Percentiles rank a stretch among this genome's conserved stretches.
Evolutionary conservation across 805 yeast genomes (phyloP).

Genomic region (Saccharomycopsis babjevae): DNA sequence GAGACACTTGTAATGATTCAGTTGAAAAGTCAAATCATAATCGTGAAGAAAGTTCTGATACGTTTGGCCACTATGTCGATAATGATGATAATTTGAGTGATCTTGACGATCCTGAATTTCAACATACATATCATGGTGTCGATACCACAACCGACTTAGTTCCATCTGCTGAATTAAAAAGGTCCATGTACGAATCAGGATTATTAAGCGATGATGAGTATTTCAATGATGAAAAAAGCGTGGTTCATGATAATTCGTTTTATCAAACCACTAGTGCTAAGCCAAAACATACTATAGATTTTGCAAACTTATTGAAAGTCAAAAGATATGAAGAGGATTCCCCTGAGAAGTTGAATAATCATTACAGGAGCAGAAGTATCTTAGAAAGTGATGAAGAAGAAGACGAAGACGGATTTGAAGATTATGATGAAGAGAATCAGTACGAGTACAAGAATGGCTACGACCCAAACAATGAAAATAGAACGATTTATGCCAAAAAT

Average conservation of each 20-base stretch:
- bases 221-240: conserved; percentile 6
- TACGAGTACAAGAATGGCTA: neutral
- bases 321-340: neutral
- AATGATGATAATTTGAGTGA: conserved; percentile 2
- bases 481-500: neutral
- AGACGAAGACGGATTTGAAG: neutral
- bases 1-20: conserved; percentile 5
- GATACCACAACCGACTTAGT: conserved; percentile 1
- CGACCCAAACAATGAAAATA: neutral
- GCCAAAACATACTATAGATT: neutral
- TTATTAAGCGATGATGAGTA: conserved; percentile 11
- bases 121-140: neutral
- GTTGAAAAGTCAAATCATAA: neutral
- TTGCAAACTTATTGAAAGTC: conserved; percentile 1
- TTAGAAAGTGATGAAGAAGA: conserved; percentile 3
- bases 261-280: neutral
- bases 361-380: neutral
- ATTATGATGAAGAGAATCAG: neutral
- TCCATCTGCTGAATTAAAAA: conserved; percentile 10
- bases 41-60: neutral
- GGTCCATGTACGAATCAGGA: conserved; percentile 10
- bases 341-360: neutral
- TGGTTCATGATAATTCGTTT: conserved; percentile 1
- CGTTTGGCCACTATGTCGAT: neutral
- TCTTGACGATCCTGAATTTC: neutral